Base-by-base conservation (phyloP, 2,329 filamentous ascomycete genomes). In the Graphium sp. region DNA sequence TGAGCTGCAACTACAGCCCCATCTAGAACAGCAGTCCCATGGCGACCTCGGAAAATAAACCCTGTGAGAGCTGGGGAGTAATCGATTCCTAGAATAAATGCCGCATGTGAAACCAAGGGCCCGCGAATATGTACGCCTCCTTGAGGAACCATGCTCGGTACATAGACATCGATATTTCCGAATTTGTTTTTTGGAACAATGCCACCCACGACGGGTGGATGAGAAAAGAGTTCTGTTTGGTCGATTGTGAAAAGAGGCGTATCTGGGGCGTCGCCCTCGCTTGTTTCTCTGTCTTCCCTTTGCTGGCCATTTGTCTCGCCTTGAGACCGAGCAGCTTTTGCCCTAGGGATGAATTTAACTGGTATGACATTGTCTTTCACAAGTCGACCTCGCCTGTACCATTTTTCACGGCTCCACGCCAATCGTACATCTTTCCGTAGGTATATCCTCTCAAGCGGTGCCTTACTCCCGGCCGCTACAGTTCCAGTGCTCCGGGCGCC, bases 141-240 rank as follows among this genome's bases (percentile, higher is more conserved):
- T 22, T 55, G 52, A 0, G 89, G 89, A 1, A 95, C 62, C 89
- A 98, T 95, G 35, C 73, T 82, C 0, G 82, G 75, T 8, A 93
- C 84, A 46, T 87, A 95, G 22, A 92, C 67, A 43, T 95, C 89
- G 34, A 95, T 75, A 44, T 98, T 98, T 8, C 84, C 84, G 48
- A 83, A 98, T 12, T 77, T 74, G 45, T 98, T 98, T 52, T 82
- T 87, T 0, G 89, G 87, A 2, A 95, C 66, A 9, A 62, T 59
- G 1, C 84, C 85, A 29, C 73, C 55, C 4, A 79, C 58, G 2
- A 95, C 74, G 0, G 83, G 75, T 1, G 82, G 78, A 1, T 87
- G 69, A 9, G 67, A 52, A 48, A 92, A 95, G 0, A 74, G 35
- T 10, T 77, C 66, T 0, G 87, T 82, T 43, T 83, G 73, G 7